phyloP scores from a whole-genome alignment of 2,329 filamentous ascomycete genomes.

The Fusarium pseudocircinatum region DNA sequence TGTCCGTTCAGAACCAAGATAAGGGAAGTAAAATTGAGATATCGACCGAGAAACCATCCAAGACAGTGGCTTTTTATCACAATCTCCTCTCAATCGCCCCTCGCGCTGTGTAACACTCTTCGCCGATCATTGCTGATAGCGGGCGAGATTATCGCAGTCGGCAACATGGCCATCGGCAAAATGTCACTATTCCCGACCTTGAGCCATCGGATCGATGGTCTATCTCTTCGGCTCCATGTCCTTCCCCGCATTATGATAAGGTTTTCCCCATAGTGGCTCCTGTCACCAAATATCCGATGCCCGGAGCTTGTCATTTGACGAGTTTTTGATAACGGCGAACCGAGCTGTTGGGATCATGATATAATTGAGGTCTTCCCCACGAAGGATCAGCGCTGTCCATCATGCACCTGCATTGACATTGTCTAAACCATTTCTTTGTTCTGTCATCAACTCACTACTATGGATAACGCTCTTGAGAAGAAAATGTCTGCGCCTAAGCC shows the following conservation, averaged over 20 bases:
- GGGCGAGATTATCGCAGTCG: background rate
- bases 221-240: background rate
- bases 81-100: background rate
- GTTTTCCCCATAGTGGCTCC: background rate
- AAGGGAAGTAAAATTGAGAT: background rate
- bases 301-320: background rate
- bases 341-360: background rate
- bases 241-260: background rate
- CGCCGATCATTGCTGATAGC: background rate
- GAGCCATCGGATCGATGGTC: conserved; percentile 8
- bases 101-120: background rate
- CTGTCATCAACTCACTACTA: background rate
- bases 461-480: background rate
- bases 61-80: conserved; percentile 3
- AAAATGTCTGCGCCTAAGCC: background rate
- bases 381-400: background rate
- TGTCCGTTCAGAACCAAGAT: background rate
- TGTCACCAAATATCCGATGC: background rate
- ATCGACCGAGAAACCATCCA: background rate
- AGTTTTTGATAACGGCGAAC: background rate
- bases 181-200: background rate
- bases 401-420: background rate
- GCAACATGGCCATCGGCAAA: background rate
- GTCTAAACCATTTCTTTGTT: background rate
- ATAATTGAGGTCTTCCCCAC: background rate